Percentiles rank a stretch among this genome's conserved stretches.
Evolutionary conservation across 192 early-diverging fungal genomes (phyloP).

Genomic region (Linnemannia elongata): DNA sequence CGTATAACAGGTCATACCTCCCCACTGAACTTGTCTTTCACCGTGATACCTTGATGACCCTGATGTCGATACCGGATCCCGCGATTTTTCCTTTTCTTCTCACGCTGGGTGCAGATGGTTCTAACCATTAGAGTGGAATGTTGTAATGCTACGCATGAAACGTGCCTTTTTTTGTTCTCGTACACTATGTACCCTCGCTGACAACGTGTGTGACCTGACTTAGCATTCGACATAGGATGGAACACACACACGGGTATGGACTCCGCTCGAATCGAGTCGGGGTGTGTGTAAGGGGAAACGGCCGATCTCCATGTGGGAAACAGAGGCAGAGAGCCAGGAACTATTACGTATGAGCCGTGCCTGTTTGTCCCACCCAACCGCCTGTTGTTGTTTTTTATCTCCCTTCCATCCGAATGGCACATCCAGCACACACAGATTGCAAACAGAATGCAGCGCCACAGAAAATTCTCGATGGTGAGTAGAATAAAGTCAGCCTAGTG

Average conservation of each 20-base stretch:
- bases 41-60: not conserved
- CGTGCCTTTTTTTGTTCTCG: no score
- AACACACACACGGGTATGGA: not conserved
- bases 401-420: not conserved
- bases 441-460: not conserved
- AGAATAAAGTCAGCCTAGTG: not conserved
- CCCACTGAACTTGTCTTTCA: no score
- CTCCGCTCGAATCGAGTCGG: conserved; percentile 7
- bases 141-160: no score
- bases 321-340: not conserved
- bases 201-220: not conserved
- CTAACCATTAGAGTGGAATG: not conserved
- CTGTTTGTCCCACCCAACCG: not conserved
- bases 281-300: not conserved
- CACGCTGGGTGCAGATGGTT: not conserved
- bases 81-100: not conserved
- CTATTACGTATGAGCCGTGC: conserved; percentile 1
- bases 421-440: not conserved
- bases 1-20: not conserved
- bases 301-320: conserved; percentile 2
- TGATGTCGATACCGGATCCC: not conserved
- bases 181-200: not conserved
- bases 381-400: not conserved
- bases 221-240: not conserved
- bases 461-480: not conserved